Conservation (phyloP, 2,329 filamentous ascomycete genomes). For the Venturia pyrina region DNA sequence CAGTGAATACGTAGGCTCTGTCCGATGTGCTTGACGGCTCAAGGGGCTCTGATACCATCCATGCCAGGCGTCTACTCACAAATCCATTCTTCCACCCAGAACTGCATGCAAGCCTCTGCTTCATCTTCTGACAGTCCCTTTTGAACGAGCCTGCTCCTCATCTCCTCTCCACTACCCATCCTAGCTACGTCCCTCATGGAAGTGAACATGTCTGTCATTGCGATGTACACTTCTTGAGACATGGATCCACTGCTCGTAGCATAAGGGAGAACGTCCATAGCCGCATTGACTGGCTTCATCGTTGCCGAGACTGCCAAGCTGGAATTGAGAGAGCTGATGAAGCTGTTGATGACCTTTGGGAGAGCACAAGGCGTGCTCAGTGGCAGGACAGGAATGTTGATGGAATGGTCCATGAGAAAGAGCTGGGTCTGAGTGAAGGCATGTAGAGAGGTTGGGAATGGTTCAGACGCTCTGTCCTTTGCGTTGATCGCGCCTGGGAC, state of each 20-base stretch:
- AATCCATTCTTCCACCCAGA: constrained; percentile 11
- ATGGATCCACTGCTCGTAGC: background rate
- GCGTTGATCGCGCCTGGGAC: background rate
- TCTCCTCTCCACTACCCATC: background rate
- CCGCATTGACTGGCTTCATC: background rate
- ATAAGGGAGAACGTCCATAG: constrained; percentile 7
- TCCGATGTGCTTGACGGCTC: too few relatives aligned
- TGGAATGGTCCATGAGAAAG: background rate
- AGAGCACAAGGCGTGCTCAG: background rate
- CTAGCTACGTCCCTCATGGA: constrained; percentile 5
- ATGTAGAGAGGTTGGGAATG: constrained; percentile 2
- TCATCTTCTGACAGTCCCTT: background rate
- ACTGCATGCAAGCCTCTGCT: background rate
- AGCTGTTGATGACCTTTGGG: constrained; percentile 3
- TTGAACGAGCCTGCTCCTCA: background rate
- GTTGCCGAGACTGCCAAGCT: background rate
- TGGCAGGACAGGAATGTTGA: constrained; percentile 5
- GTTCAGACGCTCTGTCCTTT: background rate
- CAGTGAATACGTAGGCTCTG: too few relatives aligned
- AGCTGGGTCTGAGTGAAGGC: constrained; percentile 5
- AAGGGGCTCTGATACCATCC: too few relatives aligned
- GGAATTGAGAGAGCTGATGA: background rate
- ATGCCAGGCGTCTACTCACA: background rate
- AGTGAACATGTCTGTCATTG: constrained; percentile 3
- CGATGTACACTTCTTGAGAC: background rate